Base-by-base conservation (phyloP, 2,329 filamentous ascomycete genomes). In the Talaromyces sp. region DNA sequence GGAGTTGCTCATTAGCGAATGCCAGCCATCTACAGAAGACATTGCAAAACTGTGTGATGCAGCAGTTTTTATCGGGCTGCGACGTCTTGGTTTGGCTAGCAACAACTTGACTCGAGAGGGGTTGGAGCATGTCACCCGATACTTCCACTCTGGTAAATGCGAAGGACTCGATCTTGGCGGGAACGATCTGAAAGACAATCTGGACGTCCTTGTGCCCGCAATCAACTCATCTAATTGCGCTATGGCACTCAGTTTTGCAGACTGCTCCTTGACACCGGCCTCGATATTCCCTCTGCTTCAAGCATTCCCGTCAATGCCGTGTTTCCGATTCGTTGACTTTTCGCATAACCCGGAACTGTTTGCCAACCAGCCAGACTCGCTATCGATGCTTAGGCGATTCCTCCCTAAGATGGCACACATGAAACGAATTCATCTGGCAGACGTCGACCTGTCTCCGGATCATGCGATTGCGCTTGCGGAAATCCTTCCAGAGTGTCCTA, bases 381-480 rank as follows among this genome's bases (percentile, higher is more conserved):
- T 95, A 36, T 83, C 84, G 4, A 78, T 92, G 3, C 81, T 98
- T 60, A 84, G 95, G 68, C 91, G 90, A 77, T 95, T 93, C 72
- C 81, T 98, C 60, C 93, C 93, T 3, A 88, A 91, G 73, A 84
- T 98, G 78, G 80, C 83, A 32, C 80, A 83, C 4, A 75, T 99
- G 32, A 96, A 93, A 73, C 86, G 95, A 17, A 85, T 99, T 62
- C 93, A 98, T 73, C 82, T 99, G 4, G 85, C 87, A 22, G 91
- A 96, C 75, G 92, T 96, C 25, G 87, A 88, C 47, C 85, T 99
- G 80, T 89, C 86, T 2, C 84, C 93, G 0, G 91, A 95, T 69
- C 92, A 98, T 76, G 91, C 89, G 8, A 98, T 98, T 71, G 90
- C 92, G 7, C 80, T 98, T 15, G 91, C 93, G 2, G 95, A 99